Percentiles rank a stretch among this genome's conserved stretches.
phyloP scores from a whole-genome alignment of 805 yeast species.

The Martiniozyma abietophila region DNA sequence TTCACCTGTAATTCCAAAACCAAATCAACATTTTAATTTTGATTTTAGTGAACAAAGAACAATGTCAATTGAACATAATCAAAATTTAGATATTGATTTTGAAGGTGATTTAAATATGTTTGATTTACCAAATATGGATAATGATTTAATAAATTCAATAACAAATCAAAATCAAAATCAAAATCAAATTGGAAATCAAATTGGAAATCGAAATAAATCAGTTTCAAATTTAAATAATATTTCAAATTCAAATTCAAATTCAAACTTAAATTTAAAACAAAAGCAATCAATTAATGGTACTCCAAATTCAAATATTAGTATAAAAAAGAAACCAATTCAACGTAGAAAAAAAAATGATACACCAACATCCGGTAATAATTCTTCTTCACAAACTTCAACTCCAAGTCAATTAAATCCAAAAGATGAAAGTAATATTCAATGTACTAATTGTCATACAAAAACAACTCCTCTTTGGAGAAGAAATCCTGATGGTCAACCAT shows the following conservation, averaged over 20 bases:
- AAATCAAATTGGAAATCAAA: too few species aligned
- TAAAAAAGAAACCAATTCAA: not conserved
- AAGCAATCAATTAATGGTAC: too few species aligned
- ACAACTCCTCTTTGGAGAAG: constrained; percentile 96
- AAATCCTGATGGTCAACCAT: constrained; percentile 83
- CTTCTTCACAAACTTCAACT: constrained; percentile 3
- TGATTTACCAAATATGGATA: constrained; percentile 12
- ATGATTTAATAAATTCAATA: not conserved
- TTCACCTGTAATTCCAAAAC: constrained; percentile 12
- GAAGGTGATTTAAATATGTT: constrained; percentile 25
- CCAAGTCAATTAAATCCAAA: too few species aligned
- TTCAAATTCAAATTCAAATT: not conserved
- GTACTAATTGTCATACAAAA: constrained; percentile 85
- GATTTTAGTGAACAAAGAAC: constrained; percentile 8
- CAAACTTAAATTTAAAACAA: too few species aligned
- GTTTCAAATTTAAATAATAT: not conserved
- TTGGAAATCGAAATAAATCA: too few species aligned
- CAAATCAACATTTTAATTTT: constrained; percentile 9
- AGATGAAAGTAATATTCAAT: constrained; percentile 25
- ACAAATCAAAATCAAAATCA: too few species aligned
- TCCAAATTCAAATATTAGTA: too few species aligned
- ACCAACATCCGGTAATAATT: too few species aligned
- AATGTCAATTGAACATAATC: constrained; percentile 9
- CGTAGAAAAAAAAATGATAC: constrained; percentile 2
- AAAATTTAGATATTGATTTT: constrained; percentile 18